Evolutionary conservation across 257 asterid species (phyloP), one percentile per base, ranked within the genome.

Genomic region (Gentiana macrophylla): DNA sequence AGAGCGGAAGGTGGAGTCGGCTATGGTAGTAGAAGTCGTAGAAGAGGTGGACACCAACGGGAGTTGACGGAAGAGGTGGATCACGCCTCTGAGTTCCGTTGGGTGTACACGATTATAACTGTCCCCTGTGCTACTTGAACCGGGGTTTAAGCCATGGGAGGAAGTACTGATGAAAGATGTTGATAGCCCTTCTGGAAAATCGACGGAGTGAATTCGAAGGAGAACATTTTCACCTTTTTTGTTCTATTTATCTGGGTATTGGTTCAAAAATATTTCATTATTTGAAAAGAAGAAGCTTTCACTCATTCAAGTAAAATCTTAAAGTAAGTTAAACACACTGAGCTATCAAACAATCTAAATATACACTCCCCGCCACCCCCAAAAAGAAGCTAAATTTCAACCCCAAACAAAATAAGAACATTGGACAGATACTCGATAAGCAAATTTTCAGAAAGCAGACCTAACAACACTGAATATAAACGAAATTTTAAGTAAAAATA

Each of bases 141-240:
- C 61, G 51, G 80, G 74, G 46, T 68, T 71, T 52, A 52, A 66
- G 52, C 65, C 68, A 75, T 69, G 72, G 71, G 69, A 11, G 77
- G 67, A 46, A 64, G 70, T 8, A 70, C 70, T 54, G 50, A 69
- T n/a, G 61, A 74, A 49, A 70, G 79, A 50, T 67, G 82, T 70
- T 59, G 76, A 66, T 56, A 84, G 65, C 53, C 92, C 75, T 50
- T 78, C 86, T 0, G 95, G 93, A 65, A 67, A 83, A 63, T 88
- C 97, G 63, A 87, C 88, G 68, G 90, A 69, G 78, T 92, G 98
- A 74, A 92, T 81, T 80, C 76, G 86, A 65, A 92, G 94, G 86
- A 52, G 62, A 88, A 88, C 98, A 92, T 91, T 48, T 47, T 65
- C 45, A 5, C 33, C 8, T 38, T 56, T 3, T 41, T 1, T 6